Conservation (phyloP, 1,284 basidiomycete species). For the Pholiota adiposa region DNA sequence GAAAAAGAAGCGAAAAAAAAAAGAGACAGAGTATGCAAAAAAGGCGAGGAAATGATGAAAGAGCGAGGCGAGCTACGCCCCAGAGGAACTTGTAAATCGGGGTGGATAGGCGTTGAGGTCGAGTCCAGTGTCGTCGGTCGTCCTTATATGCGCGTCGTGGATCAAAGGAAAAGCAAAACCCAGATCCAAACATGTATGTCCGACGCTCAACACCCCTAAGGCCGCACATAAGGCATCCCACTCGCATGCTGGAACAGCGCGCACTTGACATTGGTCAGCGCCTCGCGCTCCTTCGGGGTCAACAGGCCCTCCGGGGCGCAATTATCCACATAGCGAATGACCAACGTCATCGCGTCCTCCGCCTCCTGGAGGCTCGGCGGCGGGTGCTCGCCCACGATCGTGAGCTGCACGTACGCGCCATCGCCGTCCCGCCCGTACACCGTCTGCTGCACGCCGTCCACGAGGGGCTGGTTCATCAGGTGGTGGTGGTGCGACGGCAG, state of each 20-base stretch:
- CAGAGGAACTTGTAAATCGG: no score
- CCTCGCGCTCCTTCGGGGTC: conserved; percentile 43
- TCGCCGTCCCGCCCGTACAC: neutral
- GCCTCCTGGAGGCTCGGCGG: conserved; percentile 49
- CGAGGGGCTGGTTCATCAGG: neutral
- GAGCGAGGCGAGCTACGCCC: no score
- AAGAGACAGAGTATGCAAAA: no score
- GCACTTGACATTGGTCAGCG: conserved; percentile 48
- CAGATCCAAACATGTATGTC: no score
- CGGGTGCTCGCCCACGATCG: conserved; percentile 9
- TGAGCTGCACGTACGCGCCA: neutral
- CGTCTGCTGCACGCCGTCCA: neutral
- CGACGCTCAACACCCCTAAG: no score
- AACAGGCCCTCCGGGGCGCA: conserved; percentile 38
- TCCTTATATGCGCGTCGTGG: no score
- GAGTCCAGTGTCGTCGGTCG: no score
- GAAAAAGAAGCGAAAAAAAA: no score
- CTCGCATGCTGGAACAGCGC: conserved; percentile 50
- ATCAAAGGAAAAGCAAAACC: no score
- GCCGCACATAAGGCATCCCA: conserved; percentile 44
- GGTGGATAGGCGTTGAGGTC: no score
- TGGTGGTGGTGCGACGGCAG: neutral
- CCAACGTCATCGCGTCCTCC: conserved; percentile 51
- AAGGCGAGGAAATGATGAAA: no score
- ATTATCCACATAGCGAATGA: conserved; percentile 54